phyloP scores from a whole-genome alignment of 371 early-diverging fungal genomes.

The Caulochytrium protostelioides region DNA sequence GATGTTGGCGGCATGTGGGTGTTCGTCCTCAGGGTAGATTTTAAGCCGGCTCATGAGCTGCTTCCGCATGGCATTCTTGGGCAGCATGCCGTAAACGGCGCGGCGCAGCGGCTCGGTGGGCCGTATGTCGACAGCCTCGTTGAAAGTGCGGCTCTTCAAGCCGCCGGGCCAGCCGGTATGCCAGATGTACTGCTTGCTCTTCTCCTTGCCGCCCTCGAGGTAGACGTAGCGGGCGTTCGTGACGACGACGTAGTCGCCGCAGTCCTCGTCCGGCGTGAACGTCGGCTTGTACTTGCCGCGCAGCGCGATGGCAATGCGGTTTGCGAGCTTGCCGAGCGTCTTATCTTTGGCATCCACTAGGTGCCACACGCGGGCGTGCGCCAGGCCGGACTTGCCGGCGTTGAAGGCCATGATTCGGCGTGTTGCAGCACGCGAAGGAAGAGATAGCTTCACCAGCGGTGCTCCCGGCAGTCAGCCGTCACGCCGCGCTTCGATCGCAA shows the following conservation, averaged over 20 bases:
- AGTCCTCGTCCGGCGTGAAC: constrained; percentile 75
- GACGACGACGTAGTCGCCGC: constrained; percentile 94
- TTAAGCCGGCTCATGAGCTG: constrained; percentile 38
- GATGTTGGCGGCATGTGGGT: constrained; percentile 77
- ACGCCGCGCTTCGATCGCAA: no score
- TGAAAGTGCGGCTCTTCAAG: constrained; percentile 55
- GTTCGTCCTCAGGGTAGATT: constrained; percentile 70
- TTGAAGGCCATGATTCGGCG: no score
- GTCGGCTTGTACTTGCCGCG: constrained; percentile 96
- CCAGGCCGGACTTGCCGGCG: constrained; percentile 82
- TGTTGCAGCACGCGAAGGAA: no score
- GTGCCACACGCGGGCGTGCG: constrained; percentile 88
- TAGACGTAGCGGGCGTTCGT: constrained; percentile 68
- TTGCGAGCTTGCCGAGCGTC: constrained; percentile 69
- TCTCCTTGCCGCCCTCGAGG: constrained; percentile 67
- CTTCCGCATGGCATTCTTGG: constrained; percentile 74
- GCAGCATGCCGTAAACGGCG: constrained; percentile 89
- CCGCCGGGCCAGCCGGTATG: constrained; percentile 85
- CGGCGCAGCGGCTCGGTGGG: constrained; percentile 59
- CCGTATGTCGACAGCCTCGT: constrained; percentile 48
- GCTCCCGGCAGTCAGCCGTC: no score
- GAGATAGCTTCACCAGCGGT: no score
- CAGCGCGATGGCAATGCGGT: constrained; percentile 70
- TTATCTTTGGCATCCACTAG: constrained; percentile 78
- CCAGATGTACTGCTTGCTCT: constrained; percentile 70